These are phyloP conservation scores for Polychytrium aggregatum DNA, from an alignment of 192 early-diverging fungal species.

Conservation along the genomic window DNA sequence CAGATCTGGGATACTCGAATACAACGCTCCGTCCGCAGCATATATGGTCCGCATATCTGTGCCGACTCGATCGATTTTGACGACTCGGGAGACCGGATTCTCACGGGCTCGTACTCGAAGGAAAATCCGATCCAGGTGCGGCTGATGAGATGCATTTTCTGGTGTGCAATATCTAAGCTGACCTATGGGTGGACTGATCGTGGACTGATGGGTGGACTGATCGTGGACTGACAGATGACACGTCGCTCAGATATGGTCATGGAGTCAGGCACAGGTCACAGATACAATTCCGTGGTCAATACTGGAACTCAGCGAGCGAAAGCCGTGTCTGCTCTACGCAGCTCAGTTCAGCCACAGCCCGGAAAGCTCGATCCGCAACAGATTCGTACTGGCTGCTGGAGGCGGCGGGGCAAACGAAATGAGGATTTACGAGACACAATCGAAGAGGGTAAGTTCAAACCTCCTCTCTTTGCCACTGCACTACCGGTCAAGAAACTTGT, in stretches of 20 bases:
- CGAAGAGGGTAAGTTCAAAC: constrained; percentile 21
- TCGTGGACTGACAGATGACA: neutral
- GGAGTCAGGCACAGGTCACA: constrained; percentile 10
- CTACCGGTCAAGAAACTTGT: too few relatives aligned
- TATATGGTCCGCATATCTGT: constrained; percentile 47
- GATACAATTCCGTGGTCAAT: constrained; percentile 32
- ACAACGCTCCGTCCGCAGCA: constrained; percentile 25
- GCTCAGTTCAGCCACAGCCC: constrained; percentile 11
- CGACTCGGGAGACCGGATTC: constrained; percentile 13
- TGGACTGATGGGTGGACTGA: neutral
- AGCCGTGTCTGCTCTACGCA: constrained; percentile 20
- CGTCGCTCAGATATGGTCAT: constrained; percentile 19
- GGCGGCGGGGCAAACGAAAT: constrained; percentile 25
- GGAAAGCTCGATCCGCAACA: constrained; percentile 17
- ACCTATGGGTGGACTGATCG: neutral
- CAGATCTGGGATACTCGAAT: constrained; percentile 42
- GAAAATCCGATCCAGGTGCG: constrained; percentile 28
- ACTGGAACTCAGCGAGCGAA: constrained; percentile 13
- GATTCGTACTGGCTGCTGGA: constrained; percentile 38
- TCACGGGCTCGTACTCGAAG: constrained; percentile 33
- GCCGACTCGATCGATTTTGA: constrained; percentile 43
- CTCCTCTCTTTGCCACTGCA: too few relatives aligned
- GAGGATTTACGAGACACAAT: constrained; percentile 18
- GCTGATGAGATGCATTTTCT: neutral
- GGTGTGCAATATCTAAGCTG: neutral